phyloP scores from a whole-genome alignment of 2,329 filamentous ascomycete genomes.

The Neophaeococcomyces mojaviensis region DNA sequence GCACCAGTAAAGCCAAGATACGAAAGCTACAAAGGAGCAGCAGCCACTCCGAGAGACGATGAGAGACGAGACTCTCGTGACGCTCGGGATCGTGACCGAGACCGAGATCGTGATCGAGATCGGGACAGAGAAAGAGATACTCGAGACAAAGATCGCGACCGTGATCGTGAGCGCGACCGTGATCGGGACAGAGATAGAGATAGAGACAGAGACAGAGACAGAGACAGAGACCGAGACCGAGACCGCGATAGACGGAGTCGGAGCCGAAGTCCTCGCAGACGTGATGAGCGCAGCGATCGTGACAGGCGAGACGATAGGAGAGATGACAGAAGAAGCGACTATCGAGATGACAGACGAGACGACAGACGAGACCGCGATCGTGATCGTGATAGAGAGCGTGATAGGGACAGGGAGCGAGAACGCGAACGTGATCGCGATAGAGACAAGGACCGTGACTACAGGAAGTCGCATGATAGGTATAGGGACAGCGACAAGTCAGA shows the following conservation, averaged over 20 bases:
- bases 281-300: constrained; percentile 1
- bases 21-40: constrained; percentile 12
- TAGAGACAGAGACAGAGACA: constrained; percentile 22
- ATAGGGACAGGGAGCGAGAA: constrained; percentile 15
- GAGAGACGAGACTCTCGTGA: constrained; percentile 22
- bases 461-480: background rate
- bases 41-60: background rate
- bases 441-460: background rate
- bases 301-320: constrained; percentile 13
- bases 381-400: constrained; percentile 7
- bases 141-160: constrained; percentile 26
- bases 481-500: background rate
- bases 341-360: constrained; percentile 8
- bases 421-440: constrained; percentile 18
- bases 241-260: constrained; percentile 20
- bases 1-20: constrained; percentile 9
- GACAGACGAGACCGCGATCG: constrained; percentile 13
- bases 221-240: constrained; percentile 23
- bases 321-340: constrained; percentile 4
- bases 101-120: constrained; percentile 22
- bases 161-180: constrained; percentile 18
- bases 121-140: constrained; percentile 13
- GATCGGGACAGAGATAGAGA: constrained; percentile 14
- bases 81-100: constrained; percentile 14
- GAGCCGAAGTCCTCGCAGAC: constrained; percentile 2